Conservation (phyloP, 2,329 filamentous ascomycete species). For the Leptosphaerulina australis region DNA sequence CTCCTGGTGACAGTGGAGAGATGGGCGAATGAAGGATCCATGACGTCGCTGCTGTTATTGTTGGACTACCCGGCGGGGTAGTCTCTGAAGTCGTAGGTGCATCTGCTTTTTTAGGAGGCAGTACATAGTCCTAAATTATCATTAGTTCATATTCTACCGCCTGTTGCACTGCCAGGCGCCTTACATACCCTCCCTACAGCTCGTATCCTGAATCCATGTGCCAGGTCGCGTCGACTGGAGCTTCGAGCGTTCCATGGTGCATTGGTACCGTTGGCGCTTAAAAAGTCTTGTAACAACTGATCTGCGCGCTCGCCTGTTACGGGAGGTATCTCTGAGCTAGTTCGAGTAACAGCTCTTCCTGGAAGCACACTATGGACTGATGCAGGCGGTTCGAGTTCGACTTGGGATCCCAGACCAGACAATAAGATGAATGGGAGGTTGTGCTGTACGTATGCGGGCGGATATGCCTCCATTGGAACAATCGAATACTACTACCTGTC, state of each 20-base stretch:
- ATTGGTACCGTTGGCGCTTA: conserved; percentile 67
- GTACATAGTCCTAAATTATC: conserved; percentile 56
- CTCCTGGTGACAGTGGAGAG: conserved; percentile 84
- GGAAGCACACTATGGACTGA: conserved; percentile 49
- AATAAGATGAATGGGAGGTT: conserved; percentile 85
- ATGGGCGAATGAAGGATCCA: conserved; percentile 83
- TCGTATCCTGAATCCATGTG: conserved; percentile 69
- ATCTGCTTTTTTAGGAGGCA: conserved; percentile 68
- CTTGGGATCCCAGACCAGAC: conserved; percentile 67
- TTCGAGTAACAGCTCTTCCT: conserved; percentile 60
- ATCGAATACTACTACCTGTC: conserved; percentile 36
- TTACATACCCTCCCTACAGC: conserved; percentile 79
- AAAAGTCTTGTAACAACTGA: conserved; percentile 69
- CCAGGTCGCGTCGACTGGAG: conserved; percentile 52
- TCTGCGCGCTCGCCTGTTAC: conserved; percentile 70
- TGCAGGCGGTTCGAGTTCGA: conserved; percentile 51
- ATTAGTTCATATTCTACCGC: conserved; percentile 27
- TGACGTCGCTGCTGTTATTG: conserved; percentile 53
- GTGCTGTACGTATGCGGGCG: conserved; percentile 78
- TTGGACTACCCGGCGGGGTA: conserved; percentile 59
- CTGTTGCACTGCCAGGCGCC: conserved; percentile 34
- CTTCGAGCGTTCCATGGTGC: conserved; percentile 71
- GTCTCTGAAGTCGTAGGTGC: conserved; percentile 60
- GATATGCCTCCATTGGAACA: conserved; percentile 75
- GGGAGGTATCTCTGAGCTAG: conserved; percentile 73